Evolutionary conservation across 2,329 filamentous ascomycete species (phyloP).

Genomic region (Diaporthe sp.): DNA sequence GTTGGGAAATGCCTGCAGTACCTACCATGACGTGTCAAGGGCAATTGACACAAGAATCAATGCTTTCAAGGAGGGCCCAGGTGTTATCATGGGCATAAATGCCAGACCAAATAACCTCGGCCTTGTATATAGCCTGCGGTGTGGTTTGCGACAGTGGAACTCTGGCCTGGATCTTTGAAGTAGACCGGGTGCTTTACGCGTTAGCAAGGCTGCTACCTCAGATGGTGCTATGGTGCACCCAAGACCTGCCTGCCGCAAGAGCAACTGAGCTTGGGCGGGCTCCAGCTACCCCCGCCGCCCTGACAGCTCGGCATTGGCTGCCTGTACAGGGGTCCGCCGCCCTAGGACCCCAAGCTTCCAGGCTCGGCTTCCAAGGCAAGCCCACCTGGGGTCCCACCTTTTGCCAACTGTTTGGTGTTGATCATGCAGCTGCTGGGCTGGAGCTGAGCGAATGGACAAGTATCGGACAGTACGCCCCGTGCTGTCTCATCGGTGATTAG

Average conservation of each 20-base stretch:
- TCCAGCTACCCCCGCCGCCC: not conserved
- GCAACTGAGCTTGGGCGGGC: not conserved
- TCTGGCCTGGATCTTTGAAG: not conserved
- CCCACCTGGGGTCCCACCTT: conserved; percentile 16
- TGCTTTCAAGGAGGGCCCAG: not conserved
- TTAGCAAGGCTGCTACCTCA: conserved; percentile 9
- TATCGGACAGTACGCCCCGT: conserved; percentile 24
- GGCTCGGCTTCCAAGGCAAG: conserved; percentile 19
- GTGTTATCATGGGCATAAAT: not conserved
- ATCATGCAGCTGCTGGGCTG: conserved; percentile 17
- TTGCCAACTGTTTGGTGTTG: conserved; percentile 26
- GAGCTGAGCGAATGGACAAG: conserved; percentile 25
- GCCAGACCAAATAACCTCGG: not conserved
- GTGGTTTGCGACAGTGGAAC: conserved; percentile 1
- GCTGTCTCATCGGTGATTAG: conserved; percentile 12
- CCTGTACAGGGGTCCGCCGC: conserved; percentile 2
- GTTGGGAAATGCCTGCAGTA: not conserved
- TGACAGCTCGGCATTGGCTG: conserved; percentile 25
- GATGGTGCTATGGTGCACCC: not conserved
- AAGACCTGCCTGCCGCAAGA: conserved; percentile 1
- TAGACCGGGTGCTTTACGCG: conserved; percentile 16
- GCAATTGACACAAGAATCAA: not conserved
- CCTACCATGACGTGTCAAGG: conserved; percentile 25
- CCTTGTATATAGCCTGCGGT: not conserved
- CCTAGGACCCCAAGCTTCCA: conserved; percentile 13